phyloP scores from a whole-genome alignment of 345 rosid species.

The Tarenaya hassleriana region DNA sequence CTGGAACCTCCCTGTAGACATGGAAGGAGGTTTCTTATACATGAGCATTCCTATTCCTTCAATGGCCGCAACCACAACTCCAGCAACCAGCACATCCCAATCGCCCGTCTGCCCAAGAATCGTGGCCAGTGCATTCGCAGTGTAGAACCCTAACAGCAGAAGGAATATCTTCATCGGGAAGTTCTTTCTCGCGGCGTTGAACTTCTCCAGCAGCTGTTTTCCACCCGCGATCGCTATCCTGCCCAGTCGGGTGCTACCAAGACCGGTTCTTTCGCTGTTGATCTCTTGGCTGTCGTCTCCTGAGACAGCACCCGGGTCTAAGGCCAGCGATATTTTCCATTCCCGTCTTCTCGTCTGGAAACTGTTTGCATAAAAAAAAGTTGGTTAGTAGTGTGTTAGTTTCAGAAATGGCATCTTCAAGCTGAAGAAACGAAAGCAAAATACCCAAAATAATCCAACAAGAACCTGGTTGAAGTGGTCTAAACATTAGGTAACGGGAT shows the following conservation, averaged over 20 bases:
- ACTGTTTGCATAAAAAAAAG: conserved; percentile 26
- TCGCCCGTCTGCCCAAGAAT: conserved; percentile 99
- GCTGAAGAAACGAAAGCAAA: too few relatives aligned
- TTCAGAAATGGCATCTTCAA: too few relatives aligned
- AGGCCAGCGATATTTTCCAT: conserved; percentile 59
- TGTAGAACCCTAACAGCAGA: conserved; percentile 82
- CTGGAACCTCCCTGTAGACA: conserved; percentile 47
- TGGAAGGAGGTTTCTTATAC: conserved; percentile 56
- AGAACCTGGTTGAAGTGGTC: too few relatives aligned
- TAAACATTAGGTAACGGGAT: too few relatives aligned
- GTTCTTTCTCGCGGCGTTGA: conserved; percentile 76
- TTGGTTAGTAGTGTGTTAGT: too few relatives aligned
- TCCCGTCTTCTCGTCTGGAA: conserved; percentile 36
- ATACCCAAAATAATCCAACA: background rate
- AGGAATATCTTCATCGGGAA: conserved; percentile 88
- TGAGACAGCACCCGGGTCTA: conserved; percentile 65
- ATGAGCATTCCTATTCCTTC: conserved; percentile 93
- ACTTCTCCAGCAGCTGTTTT: conserved; percentile 63
- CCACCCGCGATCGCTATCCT: conserved; percentile 84
- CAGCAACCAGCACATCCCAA: conserved; percentile 95
- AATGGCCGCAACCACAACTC: conserved; percentile 86
- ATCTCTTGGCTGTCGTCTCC: conserved; percentile 43
- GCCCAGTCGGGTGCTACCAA: conserved; percentile 77
- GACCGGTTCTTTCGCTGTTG: conserved; percentile 45
- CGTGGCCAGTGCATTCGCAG: conserved; percentile 93